These are phyloP conservation scores for Andalucia godoyi DNA, from an alignment of 78 protist genomes.

Conservation along the genomic window DNA sequence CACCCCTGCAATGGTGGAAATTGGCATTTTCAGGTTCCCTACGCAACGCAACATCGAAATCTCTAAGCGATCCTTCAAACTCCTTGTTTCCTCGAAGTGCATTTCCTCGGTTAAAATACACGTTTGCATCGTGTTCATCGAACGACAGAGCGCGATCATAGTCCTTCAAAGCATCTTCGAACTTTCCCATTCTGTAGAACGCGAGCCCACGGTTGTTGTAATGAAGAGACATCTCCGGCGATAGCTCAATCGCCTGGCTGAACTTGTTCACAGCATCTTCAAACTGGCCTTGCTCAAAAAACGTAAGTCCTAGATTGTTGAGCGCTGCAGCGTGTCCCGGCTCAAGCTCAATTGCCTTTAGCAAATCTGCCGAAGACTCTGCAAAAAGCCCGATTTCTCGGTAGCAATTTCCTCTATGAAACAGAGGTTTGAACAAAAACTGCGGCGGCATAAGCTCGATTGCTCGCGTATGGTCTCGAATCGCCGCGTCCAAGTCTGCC, in stretches of 20 bases:
- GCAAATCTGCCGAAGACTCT: background rate
- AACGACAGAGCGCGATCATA: background rate
- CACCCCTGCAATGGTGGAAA: slow-evolving; percentile 12
- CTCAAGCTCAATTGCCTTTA: slow-evolving; percentile 4
- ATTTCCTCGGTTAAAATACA: slow-evolving; percentile 24
- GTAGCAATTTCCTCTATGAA: slow-evolving; percentile 6
- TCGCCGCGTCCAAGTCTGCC: background rate
- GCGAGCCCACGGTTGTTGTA: slow-evolving; percentile 28
- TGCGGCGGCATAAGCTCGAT: background rate
- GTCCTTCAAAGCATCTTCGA: background rate
- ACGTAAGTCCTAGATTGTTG: slow-evolving; percentile 12
- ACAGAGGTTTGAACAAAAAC: background rate
- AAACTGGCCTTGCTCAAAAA: background rate
- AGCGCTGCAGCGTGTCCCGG: background rate
- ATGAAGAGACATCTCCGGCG: background rate
- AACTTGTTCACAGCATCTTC: background rate
- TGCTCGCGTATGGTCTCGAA: background rate
- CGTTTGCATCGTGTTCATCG: background rate
- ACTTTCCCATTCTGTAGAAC: background rate
- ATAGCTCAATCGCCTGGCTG: background rate
- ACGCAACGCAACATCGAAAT: slow-evolving; percentile 13
- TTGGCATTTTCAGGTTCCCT: background rate
- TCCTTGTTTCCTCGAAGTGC: background rate
- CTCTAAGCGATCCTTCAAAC: background rate
- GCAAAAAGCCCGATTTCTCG: background rate